Evolutionary conservation across 345 rosid species (phyloP), one percentile per base, ranked within the genome.

Genomic region (Corymbia maculata): DNA sequence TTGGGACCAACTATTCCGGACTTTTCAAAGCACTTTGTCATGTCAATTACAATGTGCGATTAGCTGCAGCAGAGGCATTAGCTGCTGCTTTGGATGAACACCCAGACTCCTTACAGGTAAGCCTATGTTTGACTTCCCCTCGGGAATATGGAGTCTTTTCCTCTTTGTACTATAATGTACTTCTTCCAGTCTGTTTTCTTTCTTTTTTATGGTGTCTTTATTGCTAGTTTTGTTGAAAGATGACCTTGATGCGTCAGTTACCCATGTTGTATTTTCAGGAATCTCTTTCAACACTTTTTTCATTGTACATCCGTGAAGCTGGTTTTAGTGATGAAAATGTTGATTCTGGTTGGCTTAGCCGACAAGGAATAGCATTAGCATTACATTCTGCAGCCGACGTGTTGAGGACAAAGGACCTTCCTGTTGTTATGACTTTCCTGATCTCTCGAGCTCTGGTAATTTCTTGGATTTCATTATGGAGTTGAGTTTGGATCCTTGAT

Each of bases 71-170:
- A 8, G 99, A 98, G 94, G 98, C 98, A 92, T 94, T 98, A 91
- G 98, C 99, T 91, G 94, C 97, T 92, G 99, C 99, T 86, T 93
- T 98, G 92, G 99, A 98, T 94, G 99, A 98, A 92, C 90, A 91
- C 64, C 98, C 98, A 22, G 92, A 96, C 90, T 90, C 97, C 53
- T 95, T 95, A 90, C 98, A 97, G 98, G 99, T 96, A 79, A 6
- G 87, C 44, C 64, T 64, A 84, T 75, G 82, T 42, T 75, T 75
- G 19, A 49, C 45, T 75, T 75, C 49, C 49, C 8, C 49, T 75
- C 42, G 14, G 28, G 84, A 36, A 75, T 75, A 42, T 75, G 84
- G 84, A 75, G 49, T 42, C 45, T 42, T 42, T 75, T 64, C 51
- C 68, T 89, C 52, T 50, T 32, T 42, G 57, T 36, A 32, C 66